A percentile compares a stretch with the other conserved stretches of the same genome.
Conservation (phyloP, 352 stramenopile species). For the Pythium myriotylum region DNA sequence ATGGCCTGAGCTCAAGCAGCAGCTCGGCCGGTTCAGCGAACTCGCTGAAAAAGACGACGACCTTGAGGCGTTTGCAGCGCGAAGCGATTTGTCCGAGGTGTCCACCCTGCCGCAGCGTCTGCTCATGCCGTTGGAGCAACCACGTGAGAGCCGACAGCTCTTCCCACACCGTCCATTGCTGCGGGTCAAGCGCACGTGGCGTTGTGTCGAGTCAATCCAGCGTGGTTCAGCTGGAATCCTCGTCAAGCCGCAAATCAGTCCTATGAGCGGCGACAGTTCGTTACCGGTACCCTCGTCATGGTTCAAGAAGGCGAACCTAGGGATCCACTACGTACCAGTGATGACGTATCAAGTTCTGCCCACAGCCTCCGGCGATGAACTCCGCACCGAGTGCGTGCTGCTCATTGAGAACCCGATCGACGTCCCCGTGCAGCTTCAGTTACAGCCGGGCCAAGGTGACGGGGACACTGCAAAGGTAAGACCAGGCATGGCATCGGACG, state of each 20-base stretch:
- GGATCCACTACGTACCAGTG: constrained; percentile 73
- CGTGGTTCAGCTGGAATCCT: constrained; percentile 78
- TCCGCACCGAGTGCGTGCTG: constrained; percentile 51
- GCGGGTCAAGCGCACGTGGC: constrained; percentile 83
- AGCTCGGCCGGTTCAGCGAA: constrained; percentile 34
- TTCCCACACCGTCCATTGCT: constrained; percentile 70
- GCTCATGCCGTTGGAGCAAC: constrained; percentile 67
- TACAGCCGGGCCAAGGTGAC: constrained; percentile 23
- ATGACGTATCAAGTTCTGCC: constrained; percentile 74
- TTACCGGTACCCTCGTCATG: constrained; percentile 74
- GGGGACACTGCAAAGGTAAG: constrained; percentile 27
- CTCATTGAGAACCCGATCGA: constrained; percentile 86
- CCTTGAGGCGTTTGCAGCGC: constrained; percentile 33
- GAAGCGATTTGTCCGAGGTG: constrained; percentile 48
- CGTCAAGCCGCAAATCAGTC: constrained; percentile 91
- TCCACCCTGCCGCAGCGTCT: constrained; percentile 66
- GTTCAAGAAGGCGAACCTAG: constrained; percentile 88
- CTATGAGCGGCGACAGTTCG: constrained; percentile 88
- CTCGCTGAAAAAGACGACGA: constrained; percentile 18
- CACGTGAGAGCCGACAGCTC: constrained; percentile 44
- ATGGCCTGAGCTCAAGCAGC: constrained; percentile 56
- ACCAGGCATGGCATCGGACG: too few species aligned
- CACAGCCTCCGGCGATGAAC: constrained; percentile 17
- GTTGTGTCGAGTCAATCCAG: constrained; percentile 84
- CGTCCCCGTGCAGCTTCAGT: constrained; percentile 66